Conservation (phyloP, 257 asterid species). For the Verbascum thapsus region DNA sequence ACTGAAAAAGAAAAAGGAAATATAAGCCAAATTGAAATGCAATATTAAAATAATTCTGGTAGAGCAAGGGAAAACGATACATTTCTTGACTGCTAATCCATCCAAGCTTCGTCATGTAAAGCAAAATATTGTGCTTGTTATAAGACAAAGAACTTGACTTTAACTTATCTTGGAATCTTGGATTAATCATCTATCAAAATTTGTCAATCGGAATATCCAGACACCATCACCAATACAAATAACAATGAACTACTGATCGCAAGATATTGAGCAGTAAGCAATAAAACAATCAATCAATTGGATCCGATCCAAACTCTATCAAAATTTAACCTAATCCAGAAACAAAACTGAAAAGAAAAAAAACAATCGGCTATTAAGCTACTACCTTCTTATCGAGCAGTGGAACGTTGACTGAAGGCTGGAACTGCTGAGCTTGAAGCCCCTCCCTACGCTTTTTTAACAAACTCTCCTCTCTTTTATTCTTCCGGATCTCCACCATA, state of each 20-base stretch:
- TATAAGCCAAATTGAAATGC: conserved; percentile 18
- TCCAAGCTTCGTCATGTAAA: no score
- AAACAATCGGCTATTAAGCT: not conserved
- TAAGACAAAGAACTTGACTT: not conserved
- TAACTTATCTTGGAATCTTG: not conserved
- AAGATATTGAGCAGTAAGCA: conserved; percentile 29
- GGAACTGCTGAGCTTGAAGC: conserved; percentile 70
- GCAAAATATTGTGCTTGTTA: not conserved
- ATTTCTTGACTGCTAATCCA: not conserved
- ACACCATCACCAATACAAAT: not conserved
- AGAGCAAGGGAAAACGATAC: not conserved
- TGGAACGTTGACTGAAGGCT: conserved; percentile 49
- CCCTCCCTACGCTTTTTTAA: conserved; percentile 95
- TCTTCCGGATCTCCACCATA: conserved; percentile 98
- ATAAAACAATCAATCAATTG: conserved; percentile 19
- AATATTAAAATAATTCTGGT: conserved; percentile 1
- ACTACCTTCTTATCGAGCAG: conserved; percentile 74
- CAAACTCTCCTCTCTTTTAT: conserved; percentile 79
- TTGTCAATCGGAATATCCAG: conserved; percentile 1
- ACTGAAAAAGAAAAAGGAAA: conserved; percentile 40
- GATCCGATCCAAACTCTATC: conserved; percentile 40
- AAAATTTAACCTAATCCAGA: not conserved
- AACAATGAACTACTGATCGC: not conserved
- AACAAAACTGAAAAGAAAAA: not conserved
- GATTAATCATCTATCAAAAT: not conserved